Evolutionary conservation across 257 asterid species (phyloP), one percentile per base, ranked within the genome.

Genomic region (Solanum infundibuliforme): DNA sequence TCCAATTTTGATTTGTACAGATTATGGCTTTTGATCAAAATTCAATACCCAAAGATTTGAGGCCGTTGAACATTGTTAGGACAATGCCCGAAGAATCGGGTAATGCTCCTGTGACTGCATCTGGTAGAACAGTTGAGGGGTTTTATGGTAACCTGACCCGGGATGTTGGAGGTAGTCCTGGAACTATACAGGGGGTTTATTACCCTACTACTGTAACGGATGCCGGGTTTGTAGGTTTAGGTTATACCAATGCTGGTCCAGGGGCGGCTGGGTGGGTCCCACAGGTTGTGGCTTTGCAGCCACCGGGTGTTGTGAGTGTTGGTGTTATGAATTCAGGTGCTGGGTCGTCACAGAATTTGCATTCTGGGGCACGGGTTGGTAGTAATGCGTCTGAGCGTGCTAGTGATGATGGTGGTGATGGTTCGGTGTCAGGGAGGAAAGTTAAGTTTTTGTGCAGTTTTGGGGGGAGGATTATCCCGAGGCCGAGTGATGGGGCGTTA

Each of bases 381-480:
- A 84, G 93, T 68, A 90, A 85, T 89, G 91, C 88, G 87, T 93
- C 97, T 31, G 98, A 94, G 89, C 98, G 82, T 69, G 71, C 93
- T 46, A 93, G 97, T 91, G 95, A 93, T 13, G 98, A 92, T 88
- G 93, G 94, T 41, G 95, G 94, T 55, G 97, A 93, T 71, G 98
- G 91, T 90, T 96, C 98, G 1, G 92, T 91, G 20, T 88, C 96
- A 0, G 98, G 94, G 62, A 94, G 93, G 85, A 97, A 94, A 92
- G 93, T 97, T 72, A 97, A 97, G 89, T 90, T 97, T 79, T 87
- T 97, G 92, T 97, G 99, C 89, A 97, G 99, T 93, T 96, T 95
- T 89, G 99, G 98, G 86, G 99, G 99, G 90, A 96, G 94, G 88
- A 96, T 97, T 88, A 72, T 96, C 87, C 99, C 99, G 3, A 93